These are phyloP conservation scores for Aspergillus cejpii DNA, from an alignment of 2,329 filamentous ascomycete genomes.

Conservation along the genomic window DNA sequence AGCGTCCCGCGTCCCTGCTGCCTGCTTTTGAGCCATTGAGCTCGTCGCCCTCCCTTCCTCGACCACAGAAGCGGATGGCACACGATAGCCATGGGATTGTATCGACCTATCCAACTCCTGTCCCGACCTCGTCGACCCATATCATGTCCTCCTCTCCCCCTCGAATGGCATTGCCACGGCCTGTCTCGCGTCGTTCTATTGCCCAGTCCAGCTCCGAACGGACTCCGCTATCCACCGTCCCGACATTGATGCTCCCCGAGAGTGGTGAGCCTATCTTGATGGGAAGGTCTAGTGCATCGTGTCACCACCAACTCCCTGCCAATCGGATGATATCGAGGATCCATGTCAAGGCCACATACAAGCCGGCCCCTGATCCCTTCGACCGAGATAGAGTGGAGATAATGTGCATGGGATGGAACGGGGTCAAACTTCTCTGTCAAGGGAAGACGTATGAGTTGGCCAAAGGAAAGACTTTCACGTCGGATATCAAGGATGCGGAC, in stretches of 20 bases:
- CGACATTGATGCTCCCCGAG: constrained; percentile 70
- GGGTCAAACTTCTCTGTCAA: constrained; percentile 84
- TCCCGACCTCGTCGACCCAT: constrained; percentile 88
- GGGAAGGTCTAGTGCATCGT: constrained; percentile 90
- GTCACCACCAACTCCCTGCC: constrained; percentile 87
- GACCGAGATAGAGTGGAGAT: constrained; percentile 77
- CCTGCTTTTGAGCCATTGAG: constrained; percentile 47
- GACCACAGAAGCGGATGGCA: constrained; percentile 43
- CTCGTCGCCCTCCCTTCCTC: constrained; percentile 45
- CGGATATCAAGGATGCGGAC: constrained; percentile 77
- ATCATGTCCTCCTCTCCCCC: constrained; percentile 84
- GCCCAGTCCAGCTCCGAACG: constrained; percentile 60
- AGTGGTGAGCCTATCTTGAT: constrained; percentile 77
- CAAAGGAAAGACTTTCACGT: constrained; percentile 85
- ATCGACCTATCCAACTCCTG: constrained; percentile 79
- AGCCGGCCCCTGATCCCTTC: constrained; percentile 60
- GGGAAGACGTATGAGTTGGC: constrained; percentile 76
- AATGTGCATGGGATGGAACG: constrained; percentile 92
- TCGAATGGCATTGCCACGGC: constrained; percentile 43
- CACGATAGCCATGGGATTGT: constrained; percentile 38
- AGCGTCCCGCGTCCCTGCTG: constrained; percentile 44
- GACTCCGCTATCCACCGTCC: constrained; percentile 73
- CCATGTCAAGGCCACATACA: constrained; percentile 81
- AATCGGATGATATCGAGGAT: constrained; percentile 90
- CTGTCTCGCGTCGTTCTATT: constrained; percentile 55